Base-by-base conservation (phyloP, 352 stramenopile genomes). In the Phytophthora pistaciae region DNA sequence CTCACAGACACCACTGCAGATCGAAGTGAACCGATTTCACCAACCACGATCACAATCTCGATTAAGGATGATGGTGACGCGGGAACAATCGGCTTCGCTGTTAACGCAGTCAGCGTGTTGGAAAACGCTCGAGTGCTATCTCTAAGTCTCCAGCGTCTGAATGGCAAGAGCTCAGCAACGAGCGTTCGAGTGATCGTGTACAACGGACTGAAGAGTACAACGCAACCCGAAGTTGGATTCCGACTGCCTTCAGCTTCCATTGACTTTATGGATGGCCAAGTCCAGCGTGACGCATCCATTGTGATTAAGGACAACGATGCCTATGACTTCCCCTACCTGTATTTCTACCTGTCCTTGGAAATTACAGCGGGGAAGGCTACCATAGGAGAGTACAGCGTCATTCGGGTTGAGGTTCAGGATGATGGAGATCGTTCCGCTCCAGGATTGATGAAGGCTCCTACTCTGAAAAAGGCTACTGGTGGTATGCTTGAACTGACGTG, bases 11-110 rank as follows among this genome's bases (percentile, higher is more conserved):
- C 73, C 8, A 88, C 80, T 11, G 1, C 38, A 3, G 63, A 48
- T 10, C 66, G 80, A 27, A 82, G 71, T 1, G 77, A 86, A 25
- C 20, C 42, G 1, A 68, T 88, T 5, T 23, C 38, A 2, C 55
- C 70, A 3, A 65, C 49, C 18, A 66, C n/a, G 1, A 58, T 63
- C 5, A 70, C 60, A 16, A 70, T 90, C 10, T 75, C 64, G 3
- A 87, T 92, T 50, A 8, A 56, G 1, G 85, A 92, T 53, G 85
- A 91, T 21, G 85, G 81, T 0, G 85, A 92, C 52, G 83, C 80
- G 23, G 85, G 85, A 3, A 68, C 31, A 50, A 80, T 92, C 36
- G 75, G 75, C 4, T 92, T 92, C 71, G 65, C 27, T 4, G 42
- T 49, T 5, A 40, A 33, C 1, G 54, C 70, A 1, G 21, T 81